A percentile compares a stretch with the other conserved stretches of the same genome.
phyloP scores from a whole-genome alignment of 2,329 filamentous ascomycete species.

The Monosporascus sp. region DNA sequence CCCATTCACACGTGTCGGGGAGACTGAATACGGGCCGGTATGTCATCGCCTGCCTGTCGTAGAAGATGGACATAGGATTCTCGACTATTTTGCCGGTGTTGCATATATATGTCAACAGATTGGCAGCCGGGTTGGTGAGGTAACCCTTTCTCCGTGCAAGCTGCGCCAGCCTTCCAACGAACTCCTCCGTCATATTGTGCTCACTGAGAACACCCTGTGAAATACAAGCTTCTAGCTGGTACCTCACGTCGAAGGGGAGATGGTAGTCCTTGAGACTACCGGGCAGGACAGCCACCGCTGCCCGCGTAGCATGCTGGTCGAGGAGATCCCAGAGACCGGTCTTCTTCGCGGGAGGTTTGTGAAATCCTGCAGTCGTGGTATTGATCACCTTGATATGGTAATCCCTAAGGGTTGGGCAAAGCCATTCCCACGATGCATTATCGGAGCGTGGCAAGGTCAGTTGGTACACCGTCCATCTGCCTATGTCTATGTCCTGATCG shows the following conservation, averaged over 20 bases:
- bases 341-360: conserved; percentile 26
- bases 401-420: conserved; percentile 58
- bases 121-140: conserved; percentile 47
- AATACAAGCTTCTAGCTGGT: conserved; percentile 92
- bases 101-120: conserved; percentile 69
- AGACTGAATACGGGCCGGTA: conserved; percentile 47
- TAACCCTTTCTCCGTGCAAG: conserved; percentile 28
- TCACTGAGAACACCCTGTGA: conserved; percentile 75
- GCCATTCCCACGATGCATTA: conserved; percentile 30
- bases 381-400: conserved; percentile 61
- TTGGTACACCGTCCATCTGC: conserved; percentile 53
- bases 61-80: conserved; percentile 70
- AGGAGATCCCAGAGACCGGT: conserved; percentile 37
- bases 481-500: conserved; percentile 43
- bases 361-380: conserved; percentile 34
- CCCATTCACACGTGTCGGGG: conserved; percentile 68
- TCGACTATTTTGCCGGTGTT: conserved; percentile 58
- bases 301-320: conserved; percentile 24
- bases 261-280: conserved; percentile 31
- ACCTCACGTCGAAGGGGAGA: conserved; percentile 70
- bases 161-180: conserved; percentile 56
- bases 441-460: conserved; percentile 34
- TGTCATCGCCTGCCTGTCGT: conserved; percentile 42
- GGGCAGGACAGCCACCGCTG: conserved; percentile 21
- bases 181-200: conserved; percentile 63